Evolutionary conservation across 495 filamentous ascomycete species (phyloP), one percentile per base, ranked within the genome.

Genomic region (Podospora pseudoanserina): DNA sequence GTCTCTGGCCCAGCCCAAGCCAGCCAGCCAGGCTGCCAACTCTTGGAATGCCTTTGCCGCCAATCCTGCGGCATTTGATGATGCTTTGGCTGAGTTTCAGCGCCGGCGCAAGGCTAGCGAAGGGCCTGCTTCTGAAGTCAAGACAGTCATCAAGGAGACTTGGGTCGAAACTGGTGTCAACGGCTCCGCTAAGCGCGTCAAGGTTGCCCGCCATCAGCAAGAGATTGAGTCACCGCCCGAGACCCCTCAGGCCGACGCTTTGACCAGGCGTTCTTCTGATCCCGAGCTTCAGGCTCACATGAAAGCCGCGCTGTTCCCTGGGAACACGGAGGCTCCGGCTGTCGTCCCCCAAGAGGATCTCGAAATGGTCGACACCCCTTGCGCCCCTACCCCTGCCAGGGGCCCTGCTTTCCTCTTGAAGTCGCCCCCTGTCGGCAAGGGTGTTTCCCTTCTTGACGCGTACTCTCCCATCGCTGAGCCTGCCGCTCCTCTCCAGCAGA

Each of bases 171-270:
- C 76, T 57, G 72, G 71, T 23, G 13, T 72, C 49, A 72, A 79
- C 28, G 72, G 69, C 23, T 67, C 62, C 70, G 64, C 68, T 23
- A 83, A 83, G 71, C 80, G 81, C 60, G 71, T 80, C 72, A 82
- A 79, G 68, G 66, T 83, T 70, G 72, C 77, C 68, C 73, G 67
- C 44, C 78, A 80, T 60, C 32, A 70, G 61, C 66, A 73, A 34
- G 54, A 71, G 39, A 53, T 64, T 34, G 65, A 71, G 34, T n/a
- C 28, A 39, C 59, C 7, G 7, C 23, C 59, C 27, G 59, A 27
- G 19, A 13, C 18, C 3, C 27, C 58, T 18, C 59, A 27, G 7
- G 23, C 23, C 59, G 59, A 27, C 6, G 9, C 39, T 49, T 49
- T 49, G 39, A 49, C 5, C 9, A 49, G 13, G 39, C 39, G 39